Base-by-base conservation (phyloP, 1,284 basidiomycete species). In the Tylopilus sp. region DNA sequence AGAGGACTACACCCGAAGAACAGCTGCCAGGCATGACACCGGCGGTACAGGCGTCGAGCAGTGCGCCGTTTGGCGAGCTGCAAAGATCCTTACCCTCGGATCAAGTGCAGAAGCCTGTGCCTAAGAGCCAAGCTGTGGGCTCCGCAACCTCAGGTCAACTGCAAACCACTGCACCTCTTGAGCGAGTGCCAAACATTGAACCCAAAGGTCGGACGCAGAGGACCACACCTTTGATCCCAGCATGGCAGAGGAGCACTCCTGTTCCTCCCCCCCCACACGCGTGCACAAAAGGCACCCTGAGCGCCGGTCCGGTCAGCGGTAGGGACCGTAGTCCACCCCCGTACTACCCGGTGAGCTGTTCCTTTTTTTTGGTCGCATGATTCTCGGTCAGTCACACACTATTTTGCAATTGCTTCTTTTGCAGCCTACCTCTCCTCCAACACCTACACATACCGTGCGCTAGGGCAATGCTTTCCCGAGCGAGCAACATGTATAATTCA, bases 311-410 rank as follows among this genome's bases (percentile, higher is more conserved):
- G 3, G 2, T 19, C 19, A 44, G 33, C 10, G 41, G 35, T 10
- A 28, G 31, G 16, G 51, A 58, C 7, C 44, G 16, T n/a, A 60
- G 55, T 48, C 59, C 59, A 28, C 49, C 63, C 2, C 52, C 58
- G 3, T 63, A 63, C 34, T 52, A 41, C 9, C 44, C 63, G 12
- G 61, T 64, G 41, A 59, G 60, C 11, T 18, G 1, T 25, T 15
- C 34, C 18, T 4, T 19, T 25, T 34, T 45, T 41, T 26, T 11
- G 33, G 18, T n/a, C 23, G 8, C n/a, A 16, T 21, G 19, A 11
- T 28, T 44, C 33, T n/a, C 18, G 19, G 10, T 12, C n/a, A 13
- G 10, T 44, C 33, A 40, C 43, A 43, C 34, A 28, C n/a, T 25
- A 26, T 16, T 10, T 5, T 16, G 21, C 21, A 23, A 34, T 18